Evolutionary conservation across 768 basidiomycete genomes (phyloP).

Genomic region (Brasilioporus rufonigricans): DNA sequence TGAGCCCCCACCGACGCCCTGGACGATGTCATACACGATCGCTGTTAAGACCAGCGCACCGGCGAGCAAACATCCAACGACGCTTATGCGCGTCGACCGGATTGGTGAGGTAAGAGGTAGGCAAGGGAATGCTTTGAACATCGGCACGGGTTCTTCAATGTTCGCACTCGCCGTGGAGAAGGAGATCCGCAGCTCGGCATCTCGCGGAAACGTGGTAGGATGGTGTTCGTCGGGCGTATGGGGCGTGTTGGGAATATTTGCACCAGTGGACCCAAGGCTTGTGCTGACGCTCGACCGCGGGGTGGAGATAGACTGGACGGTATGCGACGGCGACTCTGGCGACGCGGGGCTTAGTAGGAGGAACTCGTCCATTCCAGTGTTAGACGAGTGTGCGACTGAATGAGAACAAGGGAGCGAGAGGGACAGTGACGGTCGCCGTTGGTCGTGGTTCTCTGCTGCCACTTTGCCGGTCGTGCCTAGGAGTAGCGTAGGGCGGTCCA

Average conservation of each 20-base stretch:
- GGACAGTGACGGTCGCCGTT: conserved; percentile 15
- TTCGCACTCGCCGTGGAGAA: too few species aligned
- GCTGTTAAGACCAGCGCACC: conserved; percentile 15
- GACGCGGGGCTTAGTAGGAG: conserved; percentile 14
- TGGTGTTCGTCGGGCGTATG: neutral
- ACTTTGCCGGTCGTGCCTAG: neutral
- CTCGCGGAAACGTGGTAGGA: neutral
- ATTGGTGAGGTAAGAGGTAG: conserved; percentile 4
- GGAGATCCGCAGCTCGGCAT: neutral
- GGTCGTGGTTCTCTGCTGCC: neutral
- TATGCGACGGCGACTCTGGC: neutral
- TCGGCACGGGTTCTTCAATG: neutral
- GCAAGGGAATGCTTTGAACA: conserved; percentile 17
- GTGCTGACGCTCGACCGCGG: conserved; percentile 3
- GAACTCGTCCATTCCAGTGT: conserved; percentile 24
- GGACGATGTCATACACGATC: conserved; percentile 16
- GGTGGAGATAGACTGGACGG: neutral
- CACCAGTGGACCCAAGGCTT: neutral
- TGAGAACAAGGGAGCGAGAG: conserved; percentile 12
- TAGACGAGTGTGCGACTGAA: conserved; percentile 18
- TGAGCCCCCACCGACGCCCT: neutral
- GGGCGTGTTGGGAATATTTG: neutral
- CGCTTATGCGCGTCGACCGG: conserved; percentile 15
- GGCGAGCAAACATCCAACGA: neutral
- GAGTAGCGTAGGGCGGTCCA: neutral